Conservation (phyloP, 1,284 basidiomycete species). For the Ganoderma lingzhi region DNA sequence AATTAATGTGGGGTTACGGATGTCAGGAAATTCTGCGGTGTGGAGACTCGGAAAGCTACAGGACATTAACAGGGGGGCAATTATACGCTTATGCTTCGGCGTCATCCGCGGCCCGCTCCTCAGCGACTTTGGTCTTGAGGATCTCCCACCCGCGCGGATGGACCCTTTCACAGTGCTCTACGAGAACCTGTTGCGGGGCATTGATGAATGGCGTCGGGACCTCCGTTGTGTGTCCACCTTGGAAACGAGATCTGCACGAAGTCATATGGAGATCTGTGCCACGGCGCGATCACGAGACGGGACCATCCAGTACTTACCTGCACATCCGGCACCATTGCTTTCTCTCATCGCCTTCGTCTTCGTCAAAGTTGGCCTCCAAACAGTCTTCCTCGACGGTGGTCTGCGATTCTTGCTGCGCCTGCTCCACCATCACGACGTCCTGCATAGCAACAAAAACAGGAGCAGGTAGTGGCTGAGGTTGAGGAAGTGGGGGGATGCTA, state of each 20-base stretch:
- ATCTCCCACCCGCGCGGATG: conserved; percentile 37
- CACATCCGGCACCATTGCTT: conserved; percentile 55
- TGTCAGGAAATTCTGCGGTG: background rate
- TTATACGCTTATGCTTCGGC: background rate
- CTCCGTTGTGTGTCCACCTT: conserved; percentile 39
- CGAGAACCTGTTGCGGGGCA: conserved; percentile 41
- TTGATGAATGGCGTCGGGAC: conserved; percentile 43
- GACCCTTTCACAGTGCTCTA: conserved; percentile 35
- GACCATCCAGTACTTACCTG: conserved; percentile 48
- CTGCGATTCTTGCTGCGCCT: conserved; percentile 41
- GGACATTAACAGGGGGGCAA: background rate
- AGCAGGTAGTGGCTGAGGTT: background rate
- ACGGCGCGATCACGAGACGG: background rate
- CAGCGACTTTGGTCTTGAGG: conserved; percentile 28
- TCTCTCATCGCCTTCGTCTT: conserved; percentile 48
- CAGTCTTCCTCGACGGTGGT: conserved; percentile 40
- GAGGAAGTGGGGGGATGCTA: background rate
- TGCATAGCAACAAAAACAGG: conserved; percentile 24
- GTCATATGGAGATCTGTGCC: background rate
- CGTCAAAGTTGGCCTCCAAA: conserved; percentile 24
- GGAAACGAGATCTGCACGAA: conserved; percentile 42
- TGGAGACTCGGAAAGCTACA: background rate
- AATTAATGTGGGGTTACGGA: background rate
- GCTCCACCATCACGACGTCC: conserved; percentile 39
- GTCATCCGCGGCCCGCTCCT: conserved; percentile 21